Conservation (phyloP, 148 eudicot genomes). For the Fallopia convolvulus region DNA sequence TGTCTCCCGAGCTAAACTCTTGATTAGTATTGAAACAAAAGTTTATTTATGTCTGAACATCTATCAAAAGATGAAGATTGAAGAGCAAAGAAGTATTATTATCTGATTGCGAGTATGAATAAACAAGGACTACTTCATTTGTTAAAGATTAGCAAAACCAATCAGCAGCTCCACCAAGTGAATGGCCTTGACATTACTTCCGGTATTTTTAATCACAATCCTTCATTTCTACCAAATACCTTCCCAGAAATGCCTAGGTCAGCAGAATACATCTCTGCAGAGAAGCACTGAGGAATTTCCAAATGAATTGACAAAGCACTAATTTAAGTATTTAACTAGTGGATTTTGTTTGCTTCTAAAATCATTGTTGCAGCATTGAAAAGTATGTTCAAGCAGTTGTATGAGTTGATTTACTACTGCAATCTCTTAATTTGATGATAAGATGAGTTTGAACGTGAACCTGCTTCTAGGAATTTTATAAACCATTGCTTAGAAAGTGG, state of each 20-base stretch:
- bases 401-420: neutral
- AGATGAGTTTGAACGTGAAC: neutral
- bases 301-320: conserved; percentile 88
- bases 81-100: neutral
- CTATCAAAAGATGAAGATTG: neutral
- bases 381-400: neutral
- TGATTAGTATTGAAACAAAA: neutral
- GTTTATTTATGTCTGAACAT: neutral
- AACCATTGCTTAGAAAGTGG: neutral
- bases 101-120: conserved; percentile 2
- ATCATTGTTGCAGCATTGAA: neutral
- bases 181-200: conserved; percentile 54
- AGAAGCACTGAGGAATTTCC: conserved; percentile 96
- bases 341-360: neutral
- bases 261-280: conserved; percentile 97
- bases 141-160: conserved; percentile 42
- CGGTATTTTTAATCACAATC: conserved; percentile 32
- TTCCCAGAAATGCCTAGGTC: conserved; percentile 75
- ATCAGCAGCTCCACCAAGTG: conserved; percentile 47
- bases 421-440: neutral
- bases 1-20: neutral
- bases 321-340: conserved; percentile 3
- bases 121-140: conserved; percentile 12
- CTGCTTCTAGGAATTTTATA: neutral
- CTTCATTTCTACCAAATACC: conserved; percentile 35